Evolutionary conservation across 2,329 filamentous ascomycete species (phyloP).

Genomic region (Cladophialophora bantiana): DNA sequence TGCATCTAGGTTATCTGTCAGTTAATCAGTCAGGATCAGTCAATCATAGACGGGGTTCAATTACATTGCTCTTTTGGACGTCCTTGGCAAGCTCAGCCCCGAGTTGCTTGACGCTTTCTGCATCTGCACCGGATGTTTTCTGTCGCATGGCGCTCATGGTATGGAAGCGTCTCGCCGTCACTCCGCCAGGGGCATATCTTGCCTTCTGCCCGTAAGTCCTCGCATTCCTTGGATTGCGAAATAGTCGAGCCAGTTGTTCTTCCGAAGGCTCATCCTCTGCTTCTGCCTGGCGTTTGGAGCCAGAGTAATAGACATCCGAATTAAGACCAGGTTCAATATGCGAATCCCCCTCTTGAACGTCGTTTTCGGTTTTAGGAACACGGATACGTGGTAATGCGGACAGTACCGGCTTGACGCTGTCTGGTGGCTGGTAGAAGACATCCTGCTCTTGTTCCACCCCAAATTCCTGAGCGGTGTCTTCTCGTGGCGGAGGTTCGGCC

Average conservation of each 20-base stretch:
- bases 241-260: conserved; percentile 67
- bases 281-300: conserved; percentile 37
- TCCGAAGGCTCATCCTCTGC: conserved; percentile 57
- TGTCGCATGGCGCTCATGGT: conserved; percentile 30
- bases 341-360: conserved; percentile 52
- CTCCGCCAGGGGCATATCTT: conserved; percentile 39
- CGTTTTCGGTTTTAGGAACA: conserved; percentile 60
- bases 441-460: conserved; percentile 63
- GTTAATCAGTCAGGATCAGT: conserved; percentile 51
- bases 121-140: conserved; percentile 37
- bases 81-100: conserved; percentile 57
- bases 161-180: conserved; percentile 30
- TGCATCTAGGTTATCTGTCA: conserved; percentile 53
- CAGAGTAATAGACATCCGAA: conserved; percentile 61
- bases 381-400: conserved; percentile 63
- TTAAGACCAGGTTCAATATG: conserved; percentile 58
- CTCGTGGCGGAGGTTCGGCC: conserved; percentile 52
- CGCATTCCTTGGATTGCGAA: conserved; percentile 64
- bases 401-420: conserved; percentile 54
- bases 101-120: conserved; percentile 54
- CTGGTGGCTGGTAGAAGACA: conserved; percentile 62
- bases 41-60: conserved; percentile 25
- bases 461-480: conserved; percentile 42
- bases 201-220: conserved; percentile 60
- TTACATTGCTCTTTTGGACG: conserved; percentile 44